phyloP scores from a whole-genome alignment of 2,329 filamentous ascomycete genomes.

The Lachnellula suecica region DNA sequence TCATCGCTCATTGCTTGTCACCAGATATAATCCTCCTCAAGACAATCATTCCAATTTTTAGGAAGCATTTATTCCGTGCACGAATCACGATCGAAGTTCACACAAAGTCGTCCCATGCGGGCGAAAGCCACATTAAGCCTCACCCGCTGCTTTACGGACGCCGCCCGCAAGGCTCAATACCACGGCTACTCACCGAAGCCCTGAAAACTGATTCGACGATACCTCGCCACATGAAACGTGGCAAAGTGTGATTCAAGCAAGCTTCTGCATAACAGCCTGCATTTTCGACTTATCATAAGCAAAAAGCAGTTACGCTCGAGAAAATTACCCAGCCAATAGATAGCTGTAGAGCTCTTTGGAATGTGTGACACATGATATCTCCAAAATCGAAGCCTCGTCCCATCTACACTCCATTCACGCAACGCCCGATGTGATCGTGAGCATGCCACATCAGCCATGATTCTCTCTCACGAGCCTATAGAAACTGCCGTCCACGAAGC shows the following conservation, averaged over 20 bases:
- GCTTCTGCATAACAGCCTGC: neutral
- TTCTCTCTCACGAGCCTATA: constrained; percentile 8
- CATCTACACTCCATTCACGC: neutral
- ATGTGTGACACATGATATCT: neutral
- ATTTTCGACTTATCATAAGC: neutral
- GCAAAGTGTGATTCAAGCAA: neutral
- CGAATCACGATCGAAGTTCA: neutral
- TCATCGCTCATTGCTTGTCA: no score
- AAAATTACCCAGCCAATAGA: neutral
- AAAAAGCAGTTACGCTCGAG: neutral
- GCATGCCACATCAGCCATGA: constrained; percentile 6
- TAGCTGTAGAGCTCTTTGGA: neutral
- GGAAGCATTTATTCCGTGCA: neutral
- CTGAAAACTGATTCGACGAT: neutral
- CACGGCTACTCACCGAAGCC: neutral
- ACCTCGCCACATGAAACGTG: neutral
- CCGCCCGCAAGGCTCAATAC: neutral
- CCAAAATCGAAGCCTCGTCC: no score
- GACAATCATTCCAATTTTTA: neutral
- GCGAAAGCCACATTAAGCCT: neutral
- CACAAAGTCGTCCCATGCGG: neutral
- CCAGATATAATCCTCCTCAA: no score
- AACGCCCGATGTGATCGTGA: neutral
- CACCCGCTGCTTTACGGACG: neutral
- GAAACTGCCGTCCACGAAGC: constrained; percentile 16